Evolutionary conservation across 1,284 basidiomycete genomes (phyloP), one percentile per base, ranked within the genome.

Genomic region (Malassezia globosa): DNA sequence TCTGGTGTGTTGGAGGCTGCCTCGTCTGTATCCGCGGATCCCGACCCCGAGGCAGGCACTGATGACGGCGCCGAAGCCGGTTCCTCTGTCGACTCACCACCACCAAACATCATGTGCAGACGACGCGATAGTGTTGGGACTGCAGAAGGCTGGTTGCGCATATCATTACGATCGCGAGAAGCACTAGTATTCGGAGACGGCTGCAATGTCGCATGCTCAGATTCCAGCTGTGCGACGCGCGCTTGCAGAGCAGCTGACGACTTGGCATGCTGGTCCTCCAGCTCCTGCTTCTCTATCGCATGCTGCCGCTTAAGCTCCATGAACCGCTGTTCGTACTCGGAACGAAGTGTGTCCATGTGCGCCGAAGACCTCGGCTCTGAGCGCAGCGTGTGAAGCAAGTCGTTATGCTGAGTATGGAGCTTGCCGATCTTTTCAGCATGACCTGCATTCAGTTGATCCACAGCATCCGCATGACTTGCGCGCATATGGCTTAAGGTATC

Each of bases 21-120:
- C n/a, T n/a, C n/a, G n/a, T n/a, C n/a, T n/a, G n/a, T n/a, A n/a
- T n/a, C n/a, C n/a, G n/a, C n/a, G n/a, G n/a, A n/a, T n/a, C n/a
- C n/a, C n/a, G n/a, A n/a, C n/a, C n/a, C n/a, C n/a, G n/a, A n/a
- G n/a, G n/a, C n/a, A n/a, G n/a, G n/a, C n/a, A n/a, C n/a, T n/a
- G n/a, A n/a, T n/a, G n/a, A n/a, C n/a, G n/a, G n/a, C n/a, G n/a
- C n/a, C n/a, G n/a, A n/a, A n/a, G n/a, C n/a, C n/a, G n/a, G n/a
- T n/a, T n/a, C n/a, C n/a, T n/a, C n/a, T 5, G 40, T 18, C 22
- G 19, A 14, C 21, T 22, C 21, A 8, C 27, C 31, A 8, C 21
- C 22, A 13, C 19, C 14, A n/a, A 43, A 34, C 41, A 43, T 43
- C 13, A 21, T 18, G 18, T 43, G 41, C 41, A 33, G 21, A 11